Base-by-base conservation (phyloP, 179 eudicot species). In the Silene coronaria region DNA sequence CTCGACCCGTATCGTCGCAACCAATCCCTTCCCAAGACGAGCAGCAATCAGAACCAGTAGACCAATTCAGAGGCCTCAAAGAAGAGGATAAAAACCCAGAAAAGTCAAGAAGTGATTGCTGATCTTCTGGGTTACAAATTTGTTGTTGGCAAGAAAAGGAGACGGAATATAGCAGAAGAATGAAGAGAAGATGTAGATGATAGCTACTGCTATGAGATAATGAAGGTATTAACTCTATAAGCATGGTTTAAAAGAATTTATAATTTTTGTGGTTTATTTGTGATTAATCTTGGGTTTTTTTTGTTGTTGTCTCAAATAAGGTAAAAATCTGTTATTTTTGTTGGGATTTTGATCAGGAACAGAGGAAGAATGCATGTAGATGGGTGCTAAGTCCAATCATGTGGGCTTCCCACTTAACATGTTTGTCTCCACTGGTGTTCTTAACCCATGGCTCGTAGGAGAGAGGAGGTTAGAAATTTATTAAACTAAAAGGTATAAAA, bases 21-120 rank as follows among this genome's bases (percentile, higher is more conserved):
- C 55, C 71, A 53, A 94, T 76, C 2, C 98, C 98, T 45, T 89
- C 91, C 98, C 98, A 94, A 22, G 61, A 34, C 74, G 62, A 58
- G 81, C 97, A 92, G 80, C 98, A 94, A 62, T 92, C 91, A 10
- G 62, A 38, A 0, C 34, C 63, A 53, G 86, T 69, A n/a, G 80
- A 74, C 97, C 97, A 94, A 51, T 87, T 87, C 69, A 89, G 77
- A 6, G 88, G 85, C 21, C 77, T 27, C 2, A 67, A 51, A 67
- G 83, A 60, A 27, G 86, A 79, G 32, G 86, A 72, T 38, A 88
- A n/a, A 3, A 27, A 36, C 17, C 1, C 58, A 28, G 85, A 82
- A 68, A 93, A 84, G 22, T 76, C 23, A 13, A 87, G 72, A 12
- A 94, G 87, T 9, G 94, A 82, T 42, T 77, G 80, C 3, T 71